Evolutionary conservation across 352 stramenopile species (phyloP), one percentile per base, ranked within the genome.

Genomic region (Aphanomyces invadans): DNA sequence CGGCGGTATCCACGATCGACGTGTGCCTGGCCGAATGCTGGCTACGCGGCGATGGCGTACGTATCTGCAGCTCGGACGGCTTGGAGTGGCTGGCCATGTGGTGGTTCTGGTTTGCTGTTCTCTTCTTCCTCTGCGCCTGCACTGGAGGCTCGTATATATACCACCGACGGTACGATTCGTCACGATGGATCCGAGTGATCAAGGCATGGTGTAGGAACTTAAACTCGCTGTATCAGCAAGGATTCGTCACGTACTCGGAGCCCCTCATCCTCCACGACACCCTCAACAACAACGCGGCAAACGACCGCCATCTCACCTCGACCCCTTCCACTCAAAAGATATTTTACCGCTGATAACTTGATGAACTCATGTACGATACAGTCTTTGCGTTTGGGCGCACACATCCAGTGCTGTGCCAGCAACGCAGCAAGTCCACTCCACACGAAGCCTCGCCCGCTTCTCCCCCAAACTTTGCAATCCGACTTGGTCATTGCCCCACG

Each of bases 71-170:
- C 9, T 57, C 73, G 2, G 81, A 90, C 19, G 71, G 74, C 11
- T 56, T 74, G 5, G 77, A 73, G 10, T 79, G 79, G 70, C 62
- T 80, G 52, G 69, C 74, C 28, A 68, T 78, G 39, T 87, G 78
- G 77, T 90, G 81, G 81, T 78, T 88, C 69, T 90, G 82, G 76
- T 80, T 88, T 65, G 76, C 67, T 33, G 39, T 85, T 55, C 69
- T 88, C 46, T 46, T 88, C 26, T 65, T 85, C 61, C 49, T 67
- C 28, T 57, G 39, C 49, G 39, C 60, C 5, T 67, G 60, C 60
- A 67, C 60, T 9, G 60, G 60, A 29, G 60, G 60, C 11, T 67
- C 60, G 7, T 67, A 67, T 32, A 67, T 67, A 12, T 67, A 67
- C 60, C 60, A 67, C 31, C 60, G 60, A 39, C 38, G 60, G 60